These are phyloP conservation scores for Chlamydomonas schloesseri DNA, from an alignment of 139 green algal genomes.

Conservation along the genomic window DNA sequence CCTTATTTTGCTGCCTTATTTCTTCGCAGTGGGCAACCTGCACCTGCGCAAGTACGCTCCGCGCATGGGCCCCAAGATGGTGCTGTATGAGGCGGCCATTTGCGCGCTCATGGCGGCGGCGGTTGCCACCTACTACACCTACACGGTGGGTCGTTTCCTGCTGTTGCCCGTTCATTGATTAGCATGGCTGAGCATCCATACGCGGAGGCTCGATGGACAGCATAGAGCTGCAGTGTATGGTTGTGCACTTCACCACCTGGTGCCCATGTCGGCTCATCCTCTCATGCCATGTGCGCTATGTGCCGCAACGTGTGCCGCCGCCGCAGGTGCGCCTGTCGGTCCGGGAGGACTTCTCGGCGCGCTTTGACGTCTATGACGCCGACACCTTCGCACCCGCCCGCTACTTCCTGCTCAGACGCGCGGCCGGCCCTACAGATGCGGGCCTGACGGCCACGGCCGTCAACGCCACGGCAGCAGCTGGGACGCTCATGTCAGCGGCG, in stretches of 20 bases:
- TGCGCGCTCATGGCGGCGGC: slow-evolving; percentile 34
- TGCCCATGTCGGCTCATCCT: too few species aligned
- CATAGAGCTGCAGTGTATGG: too few species aligned
- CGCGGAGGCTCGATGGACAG: too few species aligned
- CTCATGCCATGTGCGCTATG: too few species aligned
- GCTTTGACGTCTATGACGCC: slow-evolving; percentile 2
- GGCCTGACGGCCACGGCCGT: not conserved
- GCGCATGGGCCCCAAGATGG: slow-evolving; percentile 32
- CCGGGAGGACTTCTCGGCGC: not conserved
- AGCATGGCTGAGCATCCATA: too few species aligned
- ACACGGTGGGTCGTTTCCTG: not conserved
- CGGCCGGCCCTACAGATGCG: too few species aligned
- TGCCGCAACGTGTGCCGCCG: too few species aligned
- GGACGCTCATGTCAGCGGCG: too few species aligned
- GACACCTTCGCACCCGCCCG: not conserved
- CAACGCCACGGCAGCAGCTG: not conserved
- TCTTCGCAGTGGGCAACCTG: too few species aligned
- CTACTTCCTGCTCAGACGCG: slow-evolving; percentile 11
- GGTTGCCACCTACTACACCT: slow-evolving; percentile 18
- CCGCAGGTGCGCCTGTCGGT: not conserved
- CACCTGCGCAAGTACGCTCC: not conserved
- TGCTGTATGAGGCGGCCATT: slow-evolving; percentile 35
- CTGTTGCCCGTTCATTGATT: too few species aligned
- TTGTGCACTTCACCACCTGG: too few species aligned
- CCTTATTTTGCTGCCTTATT: too few species aligned